Conservation (phyloP, 75 land plant species). For the Cupressus sempervirens region DNA sequence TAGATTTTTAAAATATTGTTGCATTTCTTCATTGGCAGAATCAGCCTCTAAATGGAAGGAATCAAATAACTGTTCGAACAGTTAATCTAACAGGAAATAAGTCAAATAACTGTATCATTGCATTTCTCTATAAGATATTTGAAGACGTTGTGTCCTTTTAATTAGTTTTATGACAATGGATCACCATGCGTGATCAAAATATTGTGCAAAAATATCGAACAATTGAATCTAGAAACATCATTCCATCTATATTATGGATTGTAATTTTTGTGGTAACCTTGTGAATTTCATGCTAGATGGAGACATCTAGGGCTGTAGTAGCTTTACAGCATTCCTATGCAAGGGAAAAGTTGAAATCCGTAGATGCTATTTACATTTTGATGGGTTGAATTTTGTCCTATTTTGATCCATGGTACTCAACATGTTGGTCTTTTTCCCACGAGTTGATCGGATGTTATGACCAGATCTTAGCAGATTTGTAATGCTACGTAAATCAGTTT, state of each 20-base stretch:
- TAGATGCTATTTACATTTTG: background rate
- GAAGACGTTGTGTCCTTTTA: background rate
- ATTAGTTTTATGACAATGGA: background rate
- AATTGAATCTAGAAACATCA: too few relatives aligned
- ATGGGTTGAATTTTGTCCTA: background rate
- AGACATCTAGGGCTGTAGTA: background rate
- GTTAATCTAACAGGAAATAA: background rate
- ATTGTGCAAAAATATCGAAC: too few relatives aligned
- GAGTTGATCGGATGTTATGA: background rate
- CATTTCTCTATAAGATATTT: too few relatives aligned
- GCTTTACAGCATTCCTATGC: background rate
- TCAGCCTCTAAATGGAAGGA: background rate
- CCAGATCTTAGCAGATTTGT: background rate
- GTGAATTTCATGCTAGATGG: background rate
- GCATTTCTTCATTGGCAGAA: background rate
- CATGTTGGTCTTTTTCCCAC: background rate
- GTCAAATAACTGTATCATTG: too few relatives aligned
- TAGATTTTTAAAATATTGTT: too few relatives aligned
- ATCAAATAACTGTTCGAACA: background rate
- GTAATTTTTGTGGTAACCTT: too few relatives aligned
- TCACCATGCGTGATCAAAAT: too few relatives aligned
- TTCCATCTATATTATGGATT: too few relatives aligned
- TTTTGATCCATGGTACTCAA: background rate
- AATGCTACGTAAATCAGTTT: too few relatives aligned
- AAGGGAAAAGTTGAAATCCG: background rate